Percentiles rank a stretch among this genome's conserved stretches.
phyloP scores from a whole-genome alignment of 495 filamentous ascomycete species.

The Annulohypoxylon nitens region DNA sequence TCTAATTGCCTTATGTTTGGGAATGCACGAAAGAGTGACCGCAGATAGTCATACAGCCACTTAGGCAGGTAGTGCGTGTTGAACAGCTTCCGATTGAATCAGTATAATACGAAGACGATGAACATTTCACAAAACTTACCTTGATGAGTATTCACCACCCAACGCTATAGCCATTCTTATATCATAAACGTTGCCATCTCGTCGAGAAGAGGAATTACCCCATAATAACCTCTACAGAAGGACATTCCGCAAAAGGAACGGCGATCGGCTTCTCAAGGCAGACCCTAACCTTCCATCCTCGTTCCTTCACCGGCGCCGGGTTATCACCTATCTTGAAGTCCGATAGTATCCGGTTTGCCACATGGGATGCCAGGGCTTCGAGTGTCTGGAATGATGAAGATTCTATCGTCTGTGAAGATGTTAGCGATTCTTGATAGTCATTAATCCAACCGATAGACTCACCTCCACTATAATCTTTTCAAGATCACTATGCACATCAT shows the following conservation, averaged over 20 bases:
- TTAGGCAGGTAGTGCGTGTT: background rate
- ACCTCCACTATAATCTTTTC: constrained; percentile 67
- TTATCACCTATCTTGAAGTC: constrained; percentile 44
- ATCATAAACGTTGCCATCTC: background rate
- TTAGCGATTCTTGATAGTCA: constrained; percentile 22
- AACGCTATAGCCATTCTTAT: background rate
- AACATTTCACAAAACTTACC: constrained; percentile 6
- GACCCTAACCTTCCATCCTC: constrained; percentile 62
- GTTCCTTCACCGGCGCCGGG: constrained; percentile 44
- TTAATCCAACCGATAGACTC: constrained; percentile 23
- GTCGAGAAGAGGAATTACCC: constrained; percentile 19
- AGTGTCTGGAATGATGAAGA: constrained; percentile 72
- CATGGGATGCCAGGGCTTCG: constrained; percentile 66
- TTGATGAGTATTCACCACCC: background rate
- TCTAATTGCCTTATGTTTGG: background rate
- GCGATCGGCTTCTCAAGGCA: constrained; percentile 71
- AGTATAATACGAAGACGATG: background rate
- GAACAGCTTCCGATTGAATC: background rate
- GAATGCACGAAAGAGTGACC: background rate
- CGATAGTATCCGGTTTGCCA: constrained; percentile 58
- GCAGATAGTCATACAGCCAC: background rate
- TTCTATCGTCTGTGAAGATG: constrained; percentile 61
- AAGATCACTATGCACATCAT: constrained; percentile 62
- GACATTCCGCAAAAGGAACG: constrained; percentile 68
- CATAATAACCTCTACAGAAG: constrained; percentile 63